These are phyloP conservation scores for Euphorbia tirucalli DNA, from an alignment of 345 rosid species.

Conservation along the genomic window DNA sequence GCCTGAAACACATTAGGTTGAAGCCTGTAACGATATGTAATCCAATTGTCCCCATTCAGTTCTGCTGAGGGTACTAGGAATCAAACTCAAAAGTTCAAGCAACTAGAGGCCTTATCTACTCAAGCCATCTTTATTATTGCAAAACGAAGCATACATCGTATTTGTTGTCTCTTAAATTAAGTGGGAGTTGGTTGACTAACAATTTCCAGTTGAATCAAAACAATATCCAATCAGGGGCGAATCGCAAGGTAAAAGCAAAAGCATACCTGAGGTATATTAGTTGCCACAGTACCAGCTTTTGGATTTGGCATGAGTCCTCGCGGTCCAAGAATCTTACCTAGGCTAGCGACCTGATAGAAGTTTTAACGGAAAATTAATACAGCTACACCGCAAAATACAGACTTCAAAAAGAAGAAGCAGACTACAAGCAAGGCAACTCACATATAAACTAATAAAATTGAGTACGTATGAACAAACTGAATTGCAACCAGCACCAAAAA, in stretches of 20 bases:
- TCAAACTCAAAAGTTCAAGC: too few species aligned
- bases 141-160: too few species aligned
- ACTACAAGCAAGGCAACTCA: neutral
- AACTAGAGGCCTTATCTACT: too few species aligned
- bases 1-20: constrained; percentile 51
- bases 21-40: neutral
- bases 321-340: constrained; percentile 97
- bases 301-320: constrained; percentile 99
- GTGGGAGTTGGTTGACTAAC: neutral
- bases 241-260: neutral
- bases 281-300: constrained; percentile 92
- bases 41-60: neutral
- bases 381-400: neutral
- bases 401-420: too few species aligned
- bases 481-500: neutral
- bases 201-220: neutral
- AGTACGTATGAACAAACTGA: neutral
- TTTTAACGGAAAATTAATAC: constrained; percentile 11
- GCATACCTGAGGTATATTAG: constrained; percentile 81
- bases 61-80: too few species aligned
- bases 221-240: neutral
- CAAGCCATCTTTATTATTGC: too few species aligned
- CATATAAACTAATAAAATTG: neutral
- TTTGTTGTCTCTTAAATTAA: neutral
- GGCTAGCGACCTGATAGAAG: constrained; percentile 74